Percentiles rank a stretch among this genome's conserved stretches.
Evolutionary conservation across 2,329 filamentous ascomycete genomes (phyloP).

Genomic region (Septoria linicola): DNA sequence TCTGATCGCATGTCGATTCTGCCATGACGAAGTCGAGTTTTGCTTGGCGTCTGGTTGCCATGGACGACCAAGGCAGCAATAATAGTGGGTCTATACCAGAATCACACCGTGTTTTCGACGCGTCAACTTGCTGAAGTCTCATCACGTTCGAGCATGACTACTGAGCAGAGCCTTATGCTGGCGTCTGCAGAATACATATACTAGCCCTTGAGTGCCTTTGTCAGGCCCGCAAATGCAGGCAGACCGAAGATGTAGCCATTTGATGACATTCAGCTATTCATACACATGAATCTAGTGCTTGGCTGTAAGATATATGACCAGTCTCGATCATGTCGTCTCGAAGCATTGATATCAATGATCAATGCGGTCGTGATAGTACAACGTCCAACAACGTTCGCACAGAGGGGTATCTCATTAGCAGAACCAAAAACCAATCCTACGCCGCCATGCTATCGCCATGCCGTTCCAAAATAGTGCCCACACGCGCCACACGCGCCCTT

Average conservation of each 20-base stretch:
- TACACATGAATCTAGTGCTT: no score
- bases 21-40: background rate
- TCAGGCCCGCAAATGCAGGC: no score
- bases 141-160: background rate
- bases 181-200: no score
- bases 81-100: conserved; percentile 11
- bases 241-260: no score
- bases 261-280: no score
- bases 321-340: no score
- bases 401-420: background rate
- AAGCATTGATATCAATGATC: background rate
- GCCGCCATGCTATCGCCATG: background rate
- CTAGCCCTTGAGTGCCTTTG: no score
- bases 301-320: no score
- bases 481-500: no score
- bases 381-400: background rate
- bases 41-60: conserved; percentile 5
- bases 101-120: background rate
- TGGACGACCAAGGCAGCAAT: conserved; percentile 7
- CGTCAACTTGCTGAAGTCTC: background rate
- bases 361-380: background rate
- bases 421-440: background rate
- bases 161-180: no score
- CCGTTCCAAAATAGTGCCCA: background rate
- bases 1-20: no score